Base-by-base conservation (phyloP, 2,329 filamentous ascomycete genomes). In the Verticillium tricorpus region DNA sequence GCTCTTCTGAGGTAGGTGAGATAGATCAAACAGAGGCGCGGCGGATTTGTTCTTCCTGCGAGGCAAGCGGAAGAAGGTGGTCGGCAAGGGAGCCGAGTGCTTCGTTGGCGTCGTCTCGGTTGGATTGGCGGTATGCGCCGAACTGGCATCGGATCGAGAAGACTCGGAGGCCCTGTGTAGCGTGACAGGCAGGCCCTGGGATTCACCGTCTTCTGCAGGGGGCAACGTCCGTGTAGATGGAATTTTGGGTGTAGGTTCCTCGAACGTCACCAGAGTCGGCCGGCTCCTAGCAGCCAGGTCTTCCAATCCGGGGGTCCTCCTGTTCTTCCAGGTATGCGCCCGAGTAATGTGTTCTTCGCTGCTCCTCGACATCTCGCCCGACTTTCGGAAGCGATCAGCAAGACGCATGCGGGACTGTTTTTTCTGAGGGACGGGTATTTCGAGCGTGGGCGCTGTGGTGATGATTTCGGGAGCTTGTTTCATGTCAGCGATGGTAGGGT, bases 131-230 rank as follows among this genome's bases (percentile, higher is more conserved):
- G 82, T 85, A 56, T 78, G 83, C 85, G 69, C 93, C 89, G 89
- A 91, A 76, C 91, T 96, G 55, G 86, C 90, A 73, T 97, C 93
- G 32, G 94, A 97, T 67, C 91, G 86, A 2, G 93, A 97, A 1
- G 94, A 97, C 70, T 97, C 94, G 17, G 64, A 66, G 22, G 57
- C 61, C 54, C 64, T 59, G 17, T 25, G 45, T 11, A 52, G 19
- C 5, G 45, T 25, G n/a, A 25, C 8, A 14, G 45, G 45, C 2
- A 52, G 77, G 58, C 82, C 78, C 25, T 78, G 45, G 22, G 45
- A 25, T 19, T 52, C 45, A 19, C 19, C 19, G 11, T 52, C 45
- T 25, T 22, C 45, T 12, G 45, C 9, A 25, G 45, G 8, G 11
- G n/a, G 19, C 5, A 52, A n/a, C 11, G 19, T 52, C n/a, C 45